Percentiles rank a stretch among this genome's conserved stretches.
Evolutionary conservation across 2,329 filamentous ascomycete species (phyloP).

Genomic region (Epichloe sp.): DNA sequence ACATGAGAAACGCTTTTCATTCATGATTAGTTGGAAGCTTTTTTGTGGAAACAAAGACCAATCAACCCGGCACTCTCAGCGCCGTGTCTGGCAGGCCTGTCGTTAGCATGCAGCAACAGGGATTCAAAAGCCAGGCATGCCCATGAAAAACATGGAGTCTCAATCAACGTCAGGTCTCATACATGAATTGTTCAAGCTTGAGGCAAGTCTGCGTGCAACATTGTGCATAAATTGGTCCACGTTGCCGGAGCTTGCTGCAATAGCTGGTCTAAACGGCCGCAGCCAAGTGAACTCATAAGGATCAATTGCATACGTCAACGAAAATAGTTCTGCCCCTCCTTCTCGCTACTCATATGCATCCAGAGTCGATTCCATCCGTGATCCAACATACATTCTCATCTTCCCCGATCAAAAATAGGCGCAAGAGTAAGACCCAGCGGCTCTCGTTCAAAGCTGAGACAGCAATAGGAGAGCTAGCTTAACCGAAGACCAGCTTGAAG

Average conservation of each 20-base stretch:
- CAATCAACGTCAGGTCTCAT: background rate
- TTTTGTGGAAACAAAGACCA: too few species aligned
- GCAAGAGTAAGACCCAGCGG: background rate
- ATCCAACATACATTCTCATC: background rate
- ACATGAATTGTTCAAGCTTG: background rate
- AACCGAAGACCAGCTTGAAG: conserved; percentile 76
- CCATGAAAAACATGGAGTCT: background rate
- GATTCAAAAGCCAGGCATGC: background rate
- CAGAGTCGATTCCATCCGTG: background rate
- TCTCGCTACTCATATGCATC: background rate
- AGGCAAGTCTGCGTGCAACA: background rate
- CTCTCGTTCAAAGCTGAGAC: background rate
- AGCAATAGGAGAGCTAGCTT: conserved; percentile 7
- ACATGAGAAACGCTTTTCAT: background rate
- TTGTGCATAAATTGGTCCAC: background rate
- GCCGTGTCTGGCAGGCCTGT: background rate
- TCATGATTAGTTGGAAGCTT: too few species aligned
- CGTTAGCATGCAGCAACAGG: background rate
- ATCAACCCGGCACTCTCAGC: background rate
- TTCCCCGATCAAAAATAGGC: background rate
- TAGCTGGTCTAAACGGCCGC: background rate
- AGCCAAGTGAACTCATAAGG: background rate
- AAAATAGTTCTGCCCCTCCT: background rate
- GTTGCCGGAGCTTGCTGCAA: background rate
- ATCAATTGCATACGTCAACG: conserved; percentile 1